Evolutionary conservation across 768 basidiomycete species (phyloP), one percentile per base, ranked within the genome.

Genomic region (Xerocomus spinulosus): DNA sequence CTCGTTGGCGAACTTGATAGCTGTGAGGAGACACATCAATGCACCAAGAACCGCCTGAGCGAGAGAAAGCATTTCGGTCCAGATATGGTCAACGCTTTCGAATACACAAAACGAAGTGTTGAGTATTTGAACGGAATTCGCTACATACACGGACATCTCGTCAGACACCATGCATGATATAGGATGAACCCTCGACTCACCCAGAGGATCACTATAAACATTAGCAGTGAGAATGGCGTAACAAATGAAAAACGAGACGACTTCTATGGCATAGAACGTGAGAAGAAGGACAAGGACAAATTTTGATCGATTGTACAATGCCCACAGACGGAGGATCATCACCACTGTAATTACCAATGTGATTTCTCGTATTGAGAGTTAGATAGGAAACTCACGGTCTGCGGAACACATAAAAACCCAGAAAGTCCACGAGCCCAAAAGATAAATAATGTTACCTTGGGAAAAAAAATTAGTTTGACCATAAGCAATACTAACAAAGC

Each of bases 271-370:
- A 17, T 26, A 36, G 5, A 45, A 28, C 24, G 17, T n/a, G 13
- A 45, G 33, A 18, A 28, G 34, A 4, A 9, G 8, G 3, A 10
- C 25, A 9, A 36, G n/a, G 13, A 37, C 14, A 13, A 20, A 7
- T 18, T 9, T 45, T 13, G 44, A 36, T 24, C 44, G 34, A 28
- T 21, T n/a, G 25, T 36, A 45, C 26, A 45, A 26, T 4, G 25
- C 44, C 44, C 44, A 45, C 13, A 45, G 25, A 5, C 44, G 33
- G n/a, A 45, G 25, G 34, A 45, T 20, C 44, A 45, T 36, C 8
- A 15, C 24, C 25, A 36, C 44, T 45, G 13, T 6, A 15, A 15
- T 14, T 10, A 15, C 14, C 20, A 15, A 32, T 42, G 9, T 40
- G 25, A 12, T 40, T 40, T 6, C 5, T 3, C 15, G 2, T 7